These are phyloP conservation scores for Tremellales sp. DNA, from an alignment of 1,284 basidiomycete genomes.

Conservation along the genomic window DNA sequence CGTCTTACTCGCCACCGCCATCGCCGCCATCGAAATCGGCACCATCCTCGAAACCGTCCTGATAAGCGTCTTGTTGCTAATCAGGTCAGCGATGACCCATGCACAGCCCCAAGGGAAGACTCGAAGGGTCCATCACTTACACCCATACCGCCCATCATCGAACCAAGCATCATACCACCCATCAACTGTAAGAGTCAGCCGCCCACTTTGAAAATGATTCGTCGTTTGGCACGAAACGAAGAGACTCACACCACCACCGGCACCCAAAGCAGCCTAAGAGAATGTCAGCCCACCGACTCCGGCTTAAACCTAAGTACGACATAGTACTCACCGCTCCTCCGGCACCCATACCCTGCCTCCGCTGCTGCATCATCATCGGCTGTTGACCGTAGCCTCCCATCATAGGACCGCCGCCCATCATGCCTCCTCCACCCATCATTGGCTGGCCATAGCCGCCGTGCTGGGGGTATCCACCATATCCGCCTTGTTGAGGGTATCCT, in stretches of 20 bases:
- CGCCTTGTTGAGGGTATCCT: slow-evolving; percentile 19
- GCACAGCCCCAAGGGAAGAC: no score
- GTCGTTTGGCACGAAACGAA: slow-evolving; percentile 2
- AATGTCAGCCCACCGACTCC: not conserved
- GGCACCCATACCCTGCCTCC: slow-evolving; percentile 36
- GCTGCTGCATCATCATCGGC: slow-evolving; percentile 18
- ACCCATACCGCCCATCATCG: slow-evolving; percentile 35
- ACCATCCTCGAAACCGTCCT: slow-evolving; percentile 37
- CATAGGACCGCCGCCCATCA: not conserved
- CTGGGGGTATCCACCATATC: slow-evolving; percentile 20
- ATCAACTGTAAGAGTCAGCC: slow-evolving; percentile 18
- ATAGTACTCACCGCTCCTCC: slow-evolving; percentile 27
- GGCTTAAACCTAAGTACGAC: not conserved
- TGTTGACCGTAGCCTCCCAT: slow-evolving; percentile 16
- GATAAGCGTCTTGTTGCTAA: slow-evolving; percentile 24
- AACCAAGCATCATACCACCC: slow-evolving; percentile 47
- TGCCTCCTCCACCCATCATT: slow-evolving; percentile 1
- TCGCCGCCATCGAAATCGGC: slow-evolving; percentile 29
- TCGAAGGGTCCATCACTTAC: not conserved
- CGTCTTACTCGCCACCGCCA: not conserved
- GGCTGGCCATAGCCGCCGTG: slow-evolving; percentile 13
- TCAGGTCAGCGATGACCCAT: not conserved
- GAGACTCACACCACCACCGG: slow-evolving; percentile 35
- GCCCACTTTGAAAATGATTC: not conserved
- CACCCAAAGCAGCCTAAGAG: slow-evolving; percentile 31